A percentile compares a stretch with the other conserved stretches of the same genome.
phyloP scores from a whole-genome alignment of 306 rosid genomes.

The Betula pendula region DNA sequence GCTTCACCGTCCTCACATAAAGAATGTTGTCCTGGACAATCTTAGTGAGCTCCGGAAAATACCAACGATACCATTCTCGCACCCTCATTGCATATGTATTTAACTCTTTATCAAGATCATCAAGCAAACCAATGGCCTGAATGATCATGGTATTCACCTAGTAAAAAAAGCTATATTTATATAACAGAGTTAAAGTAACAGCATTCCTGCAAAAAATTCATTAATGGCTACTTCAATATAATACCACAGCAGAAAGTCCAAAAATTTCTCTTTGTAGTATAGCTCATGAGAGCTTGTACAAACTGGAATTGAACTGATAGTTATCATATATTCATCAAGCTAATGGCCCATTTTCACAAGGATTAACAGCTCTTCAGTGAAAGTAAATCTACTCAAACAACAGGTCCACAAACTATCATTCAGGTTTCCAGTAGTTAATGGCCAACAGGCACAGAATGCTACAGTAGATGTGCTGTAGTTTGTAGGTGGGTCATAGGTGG shows the following conservation, averaged over 20 bases:
- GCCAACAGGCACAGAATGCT: neutral
- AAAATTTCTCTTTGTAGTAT: neutral
- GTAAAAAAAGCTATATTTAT: conserved; percentile 10
- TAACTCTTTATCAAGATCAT: conserved; percentile 92
- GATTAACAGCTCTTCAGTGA: neutral
- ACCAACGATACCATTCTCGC: conserved; percentile 99
- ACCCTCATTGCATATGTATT: conserved; percentile 98
- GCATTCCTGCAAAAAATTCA: neutral
- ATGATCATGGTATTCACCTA: conserved; percentile 97
- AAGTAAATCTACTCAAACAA: neutral
- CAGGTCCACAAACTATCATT: neutral
- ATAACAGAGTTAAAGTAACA: neutral
- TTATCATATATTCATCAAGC: neutral
- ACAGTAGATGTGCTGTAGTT: no score
- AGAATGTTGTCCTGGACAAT: conserved; percentile 79
- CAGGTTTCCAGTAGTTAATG: neutral
- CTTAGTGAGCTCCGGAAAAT: conserved; percentile 94
- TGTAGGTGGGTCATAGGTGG: no score
- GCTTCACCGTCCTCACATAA: conserved; percentile 81
- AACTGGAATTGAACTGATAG: neutral
- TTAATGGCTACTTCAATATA: neutral
- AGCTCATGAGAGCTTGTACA: neutral
- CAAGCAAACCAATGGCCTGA: conserved; percentile 97
- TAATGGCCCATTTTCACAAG: no score
- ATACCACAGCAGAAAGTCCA: neutral